A percentile compares a stretch with the other conserved stretches of the same genome.
Evolutionary conservation across 768 basidiomycete genomes (phyloP).

Genomic region (Exidia glandulosa): DNA sequence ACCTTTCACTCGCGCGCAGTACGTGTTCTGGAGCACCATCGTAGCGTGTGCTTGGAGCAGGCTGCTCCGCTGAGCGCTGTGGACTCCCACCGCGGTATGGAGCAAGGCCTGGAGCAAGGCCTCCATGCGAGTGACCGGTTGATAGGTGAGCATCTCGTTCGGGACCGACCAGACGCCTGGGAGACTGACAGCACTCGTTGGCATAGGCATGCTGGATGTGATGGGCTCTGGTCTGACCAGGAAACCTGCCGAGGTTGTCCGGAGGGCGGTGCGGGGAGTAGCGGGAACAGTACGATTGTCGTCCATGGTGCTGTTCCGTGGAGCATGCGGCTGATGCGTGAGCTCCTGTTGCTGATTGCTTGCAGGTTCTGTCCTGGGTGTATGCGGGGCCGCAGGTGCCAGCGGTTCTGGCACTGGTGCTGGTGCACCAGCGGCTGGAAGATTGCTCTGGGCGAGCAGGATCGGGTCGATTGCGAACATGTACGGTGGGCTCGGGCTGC

Average conservation of each 20-base stretch:
- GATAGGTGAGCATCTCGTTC: neutral
- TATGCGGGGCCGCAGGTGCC: neutral
- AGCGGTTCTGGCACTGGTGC: neutral
- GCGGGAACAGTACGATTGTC: too few species aligned
- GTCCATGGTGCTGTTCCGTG: neutral
- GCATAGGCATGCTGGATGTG: neutral
- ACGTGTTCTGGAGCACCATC: slow-evolving; percentile 4
- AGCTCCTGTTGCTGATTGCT: neutral
- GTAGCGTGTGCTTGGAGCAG: slow-evolving; percentile 3
- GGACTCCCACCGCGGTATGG: neutral
- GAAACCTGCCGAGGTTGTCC: neutral
- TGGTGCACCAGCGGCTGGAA: neutral
- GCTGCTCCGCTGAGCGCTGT: neutral
- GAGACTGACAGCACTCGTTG: neutral
- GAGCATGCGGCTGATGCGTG: neutral
- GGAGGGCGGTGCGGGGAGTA: neutral
- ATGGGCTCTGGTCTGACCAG: neutral
- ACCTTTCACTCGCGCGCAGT: neutral
- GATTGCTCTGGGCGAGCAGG: neutral
- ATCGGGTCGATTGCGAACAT: neutral
- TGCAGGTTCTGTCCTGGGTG: neutral
- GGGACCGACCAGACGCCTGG: neutral
- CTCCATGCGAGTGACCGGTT: slow-evolving; percentile 3
- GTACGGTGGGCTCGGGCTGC: neutral
- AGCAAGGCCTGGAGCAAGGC: neutral